Base-by-base conservation (phyloP, 1,284 basidiomycete genomes). In the Laetiporus sulphureus region DNA sequence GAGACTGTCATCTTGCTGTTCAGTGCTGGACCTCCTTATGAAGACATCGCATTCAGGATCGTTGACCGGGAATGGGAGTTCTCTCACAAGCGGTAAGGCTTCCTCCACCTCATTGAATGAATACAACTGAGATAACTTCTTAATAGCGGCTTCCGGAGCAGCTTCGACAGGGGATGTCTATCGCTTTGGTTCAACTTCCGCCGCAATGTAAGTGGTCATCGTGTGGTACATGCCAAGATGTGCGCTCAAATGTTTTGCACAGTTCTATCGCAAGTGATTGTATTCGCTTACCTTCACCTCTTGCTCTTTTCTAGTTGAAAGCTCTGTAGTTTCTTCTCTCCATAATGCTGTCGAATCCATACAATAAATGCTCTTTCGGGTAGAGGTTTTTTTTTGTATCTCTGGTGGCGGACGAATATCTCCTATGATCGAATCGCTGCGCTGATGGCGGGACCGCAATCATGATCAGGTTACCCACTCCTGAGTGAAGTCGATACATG, bases 11-110 rank as follows among this genome's bases (percentile, higher is more conserved):
- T 98, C 16, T 66, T 99, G 34, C 80, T 94, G 49, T 99, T 99
- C 67, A 91, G 80, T 51, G 93, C 96, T 13, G 96, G 96, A 13
- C 96, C 96, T 37, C 96, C 96, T 1, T 99, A 99, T 60, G 96
- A 99, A 66, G 96, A 99, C 58, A 93, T 99, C 49, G 96, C 94
- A 13, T 99, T 99, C 71, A 77, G 92, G 44, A 96, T 99, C 52
- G 95, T 99, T 41, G 92, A 97, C 56, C 77, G 90, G 42, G 93
- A 95, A 63, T 99, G 96, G 96, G 96, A 99, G 59, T 95, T 91
- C 64, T 93, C 91, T 39, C 95, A 99, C 57, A 94, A 93, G 67
- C 77, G 89, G 87, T 88, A 60, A 44, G 72, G 42, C 21, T 27
- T 21, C 4, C 15, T 18, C 4, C 18, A 10, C 11, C 19, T 36